These are phyloP conservation scores for Wickerhamomyces sydowiorum DNA, from an alignment of 805 yeast species.

Conservation along the genomic window DNA sequence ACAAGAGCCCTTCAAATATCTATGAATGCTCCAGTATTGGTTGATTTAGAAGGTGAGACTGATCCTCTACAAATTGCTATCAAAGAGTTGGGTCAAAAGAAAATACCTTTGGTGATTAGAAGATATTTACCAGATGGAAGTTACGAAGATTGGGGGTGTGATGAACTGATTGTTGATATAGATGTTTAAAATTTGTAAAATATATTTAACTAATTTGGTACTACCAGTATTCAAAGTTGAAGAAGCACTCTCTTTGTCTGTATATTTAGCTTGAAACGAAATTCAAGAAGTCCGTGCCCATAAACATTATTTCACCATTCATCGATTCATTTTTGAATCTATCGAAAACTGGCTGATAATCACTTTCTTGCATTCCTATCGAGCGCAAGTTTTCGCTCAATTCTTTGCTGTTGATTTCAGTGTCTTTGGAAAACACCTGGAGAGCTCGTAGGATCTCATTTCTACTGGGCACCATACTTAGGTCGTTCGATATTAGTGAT, in stretches of 20 bases:
- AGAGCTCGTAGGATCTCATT: constrained; percentile 56
- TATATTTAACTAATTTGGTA: too few relatives aligned
- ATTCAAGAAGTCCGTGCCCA: constrained; percentile 60
- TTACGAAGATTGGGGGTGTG: constrained; percentile 98
- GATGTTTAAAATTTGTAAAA: constrained; percentile 28
- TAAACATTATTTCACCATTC: constrained; percentile 53
- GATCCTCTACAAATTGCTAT: constrained; percentile 97
- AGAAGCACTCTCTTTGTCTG: too few relatives aligned
- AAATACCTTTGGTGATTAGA: constrained; percentile 92
- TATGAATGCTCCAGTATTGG: constrained; percentile 97
- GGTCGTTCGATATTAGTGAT: constrained; percentile 51
- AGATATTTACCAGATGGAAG: constrained; percentile 96
- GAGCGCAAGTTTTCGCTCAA: constrained; percentile 44
- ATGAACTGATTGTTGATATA: constrained; percentile 86
- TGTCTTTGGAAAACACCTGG: constrained; percentile 39
- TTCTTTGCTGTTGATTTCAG: constrained; percentile 41
- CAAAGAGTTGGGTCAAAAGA: constrained; percentile 92
- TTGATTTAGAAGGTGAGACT: constrained; percentile 97
- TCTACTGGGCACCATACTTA: constrained; percentile 45
- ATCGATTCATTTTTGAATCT: constrained; percentile 50
- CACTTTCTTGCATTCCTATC: constrained; percentile 32
- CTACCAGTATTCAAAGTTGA: too few relatives aligned
- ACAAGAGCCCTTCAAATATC: constrained; percentile 97
- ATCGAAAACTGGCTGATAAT: constrained; percentile 45
- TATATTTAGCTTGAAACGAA: constrained; percentile 10